These are phyloP conservation scores for Dothistroma pini DNA, from an alignment of 2,329 filamentous ascomycete genomes.

Conservation along the genomic window DNA sequence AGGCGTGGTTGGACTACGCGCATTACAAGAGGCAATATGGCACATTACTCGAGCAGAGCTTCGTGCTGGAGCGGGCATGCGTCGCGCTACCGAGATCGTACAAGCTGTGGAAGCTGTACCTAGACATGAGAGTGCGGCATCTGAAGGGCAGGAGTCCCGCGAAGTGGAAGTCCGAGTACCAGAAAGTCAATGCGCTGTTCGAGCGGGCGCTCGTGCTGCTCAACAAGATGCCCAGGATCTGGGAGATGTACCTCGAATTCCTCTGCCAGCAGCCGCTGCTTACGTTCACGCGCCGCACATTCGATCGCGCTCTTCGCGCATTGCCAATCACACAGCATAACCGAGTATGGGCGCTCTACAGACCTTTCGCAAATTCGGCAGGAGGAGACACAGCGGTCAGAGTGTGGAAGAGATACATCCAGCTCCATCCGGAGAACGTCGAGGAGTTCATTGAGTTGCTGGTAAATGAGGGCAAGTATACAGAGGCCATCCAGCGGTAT, in stretches of 20 bases:
- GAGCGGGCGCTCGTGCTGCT: constrained; percentile 87
- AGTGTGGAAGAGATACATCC: constrained; percentile 94
- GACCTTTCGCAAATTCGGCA: constrained; percentile 85
- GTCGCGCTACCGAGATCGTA: constrained; percentile 87
- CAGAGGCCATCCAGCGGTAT: constrained; percentile 86
- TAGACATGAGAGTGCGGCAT: constrained; percentile 70
- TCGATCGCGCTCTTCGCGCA: constrained; percentile 87
- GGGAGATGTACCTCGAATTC: constrained; percentile 96
- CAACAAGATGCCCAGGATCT: constrained; percentile 98
- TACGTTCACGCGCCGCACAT: constrained; percentile 78
- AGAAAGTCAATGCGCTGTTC: constrained; percentile 92
- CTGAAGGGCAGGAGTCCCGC: constrained; percentile 73
- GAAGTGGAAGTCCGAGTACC: constrained; percentile 72
- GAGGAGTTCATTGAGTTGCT: constrained; percentile 95
- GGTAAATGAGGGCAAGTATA: constrained; percentile 75
- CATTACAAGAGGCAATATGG: constrained; percentile 88
- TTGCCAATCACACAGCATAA: constrained; percentile 93
- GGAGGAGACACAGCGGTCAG: constrained; percentile 86
- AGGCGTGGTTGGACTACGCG: constrained; percentile 93
- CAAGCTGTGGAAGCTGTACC: constrained; percentile 98
- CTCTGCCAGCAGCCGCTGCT: constrained; percentile 88
- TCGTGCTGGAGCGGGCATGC: constrained; percentile 86
- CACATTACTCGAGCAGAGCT: constrained; percentile 77
- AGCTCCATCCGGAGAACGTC: constrained; percentile 89
- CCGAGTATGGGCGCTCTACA: constrained; percentile 89